Evolutionary conservation across 495 filamentous ascomycete genomes (phyloP), one percentile per base, ranked within the genome.

Genomic region (Neurospora sp.): DNA sequence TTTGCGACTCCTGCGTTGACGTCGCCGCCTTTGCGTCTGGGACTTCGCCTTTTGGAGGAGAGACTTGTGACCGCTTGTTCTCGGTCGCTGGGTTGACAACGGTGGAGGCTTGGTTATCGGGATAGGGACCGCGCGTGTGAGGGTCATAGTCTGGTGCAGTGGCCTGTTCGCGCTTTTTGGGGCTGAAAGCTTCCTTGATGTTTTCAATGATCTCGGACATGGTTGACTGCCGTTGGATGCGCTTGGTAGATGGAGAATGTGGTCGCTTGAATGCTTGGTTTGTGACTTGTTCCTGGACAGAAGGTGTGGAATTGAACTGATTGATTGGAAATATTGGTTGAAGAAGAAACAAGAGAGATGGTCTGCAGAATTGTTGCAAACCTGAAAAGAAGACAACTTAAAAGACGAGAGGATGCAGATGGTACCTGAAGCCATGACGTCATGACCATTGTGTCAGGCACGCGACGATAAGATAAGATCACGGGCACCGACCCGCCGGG

Each of bases 141-240:
- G 76, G 59, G 53, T 79, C 75, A 69, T 80, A 79, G 48, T 72
- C 74, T 59, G 72, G 71, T 12, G 9, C 40, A 1, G 78, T 80
- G 10, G 78, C 77, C 27, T 74, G 41, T 18, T 79, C 73, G n/a
- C 76, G 78, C 70, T 76, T 71, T 12, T 71, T 70, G 9, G 78
- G 76, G 72, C 74, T 74, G 70, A 79, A 14, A 14, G 73, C 75
- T 42, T 79, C 77, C 40, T 78, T 80, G 72, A 79, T 53, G 72
- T 74, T 68, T n/a, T 72, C 72, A 69, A 79, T 8, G 40, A 80
- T 76, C 12, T 77, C 77, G 8, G 78, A 80, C 78, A 80, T 80
- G 61, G n/a, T 53, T 53, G 45, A 27, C 20, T 14, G 45, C 2
- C 1, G n/a, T 22, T 53, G 45, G 20, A 53, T 53, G 20, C 45